Conservation (phyloP, 164 flowering plant species). For the Vitis cinerea region DNA sequence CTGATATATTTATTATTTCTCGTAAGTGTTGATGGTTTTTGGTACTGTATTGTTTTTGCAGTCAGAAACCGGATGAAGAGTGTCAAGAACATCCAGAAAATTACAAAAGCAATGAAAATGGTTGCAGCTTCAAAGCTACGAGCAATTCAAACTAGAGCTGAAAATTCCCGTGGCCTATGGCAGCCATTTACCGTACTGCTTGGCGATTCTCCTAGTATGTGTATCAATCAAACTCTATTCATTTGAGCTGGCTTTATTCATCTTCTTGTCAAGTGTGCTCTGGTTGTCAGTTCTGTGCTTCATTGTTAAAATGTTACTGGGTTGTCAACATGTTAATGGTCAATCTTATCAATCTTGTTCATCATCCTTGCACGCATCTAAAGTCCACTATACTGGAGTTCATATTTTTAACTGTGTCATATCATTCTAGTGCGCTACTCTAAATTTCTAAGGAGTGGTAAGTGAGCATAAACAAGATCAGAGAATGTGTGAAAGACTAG, state of each 20-base stretch:
- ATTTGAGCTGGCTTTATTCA: background rate
- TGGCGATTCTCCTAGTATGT: slow-evolving; percentile 89
- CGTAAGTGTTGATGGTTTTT: background rate
- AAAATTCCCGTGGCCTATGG: slow-evolving; percentile 98
- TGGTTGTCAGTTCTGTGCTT: too few relatives aligned
- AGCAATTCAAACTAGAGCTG: slow-evolving; percentile 79
- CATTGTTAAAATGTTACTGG: too few relatives aligned
- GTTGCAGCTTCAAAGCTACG: slow-evolving; percentile 98
- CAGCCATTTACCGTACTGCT: slow-evolving; percentile 97
- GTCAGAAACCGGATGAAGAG: slow-evolving; percentile 98
- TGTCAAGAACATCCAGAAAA: slow-evolving; percentile 93
- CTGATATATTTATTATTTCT: background rate
- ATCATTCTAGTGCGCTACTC: too few relatives aligned
- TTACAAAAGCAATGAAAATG: slow-evolving; percentile 99
- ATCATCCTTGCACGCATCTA: too few relatives aligned
- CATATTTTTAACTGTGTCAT: too few relatives aligned
- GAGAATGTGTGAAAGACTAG: too few relatives aligned
- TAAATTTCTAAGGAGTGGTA: too few relatives aligned
- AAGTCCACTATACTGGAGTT: too few relatives aligned
- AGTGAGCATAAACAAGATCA: too few relatives aligned
- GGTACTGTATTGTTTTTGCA: slow-evolving; percentile 26
- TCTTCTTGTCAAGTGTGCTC: too few relatives aligned
- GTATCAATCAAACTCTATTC: background rate
- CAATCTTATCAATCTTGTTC: too few relatives aligned
- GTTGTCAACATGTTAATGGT: too few relatives aligned